Conservation (phyloP, 768 basidiomycete genomes). For the Coprinellus aureogranulatus region DNA sequence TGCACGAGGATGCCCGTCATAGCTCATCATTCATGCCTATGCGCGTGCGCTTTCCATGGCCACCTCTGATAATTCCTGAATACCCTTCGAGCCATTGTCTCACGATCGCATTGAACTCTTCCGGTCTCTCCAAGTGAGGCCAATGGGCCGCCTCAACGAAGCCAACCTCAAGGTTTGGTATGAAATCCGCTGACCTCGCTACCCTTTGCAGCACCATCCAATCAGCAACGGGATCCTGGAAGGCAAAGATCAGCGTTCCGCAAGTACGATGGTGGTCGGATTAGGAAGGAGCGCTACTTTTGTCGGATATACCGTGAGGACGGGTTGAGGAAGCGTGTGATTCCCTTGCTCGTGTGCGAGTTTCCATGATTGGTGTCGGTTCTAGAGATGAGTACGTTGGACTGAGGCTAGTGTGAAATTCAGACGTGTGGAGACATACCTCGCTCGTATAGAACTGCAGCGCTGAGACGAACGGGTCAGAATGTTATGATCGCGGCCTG, state of each 20-base stretch:
- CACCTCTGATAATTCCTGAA: too few species aligned
- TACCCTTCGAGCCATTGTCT: too few species aligned
- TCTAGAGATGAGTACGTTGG: conserved; percentile 24
- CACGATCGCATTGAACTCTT: too few species aligned
- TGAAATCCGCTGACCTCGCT: conserved; percentile 34
- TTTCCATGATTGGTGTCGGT: conserved; percentile 40
- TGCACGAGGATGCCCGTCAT: too few species aligned
- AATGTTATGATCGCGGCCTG: too few species aligned
- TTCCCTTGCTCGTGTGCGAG: conserved; percentile 45
- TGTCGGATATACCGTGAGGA: conserved; percentile 39
- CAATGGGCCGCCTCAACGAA: too few species aligned
- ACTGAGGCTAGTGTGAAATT: too few species aligned
- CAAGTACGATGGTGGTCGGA: neutral
- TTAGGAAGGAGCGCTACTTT: conserved; percentile 25
- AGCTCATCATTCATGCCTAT: too few species aligned
- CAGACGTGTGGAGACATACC: conserved; percentile 28
- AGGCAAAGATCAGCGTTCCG: neutral
- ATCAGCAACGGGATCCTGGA: conserved; percentile 49
- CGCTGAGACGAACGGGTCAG: conserved; percentile 25
- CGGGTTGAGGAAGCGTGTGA: conserved; percentile 41
- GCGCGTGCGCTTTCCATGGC: too few species aligned
- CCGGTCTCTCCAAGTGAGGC: too few species aligned
- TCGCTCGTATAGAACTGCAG: conserved; percentile 63
- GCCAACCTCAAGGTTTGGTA: conserved; percentile 39
- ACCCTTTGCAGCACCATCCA: conserved; percentile 33